A percentile compares a stretch with the other conserved stretches of the same genome.
Evolutionary conservation across 441 rosid genomes (phyloP).

Genomic region (Mallotus repandus): DNA sequence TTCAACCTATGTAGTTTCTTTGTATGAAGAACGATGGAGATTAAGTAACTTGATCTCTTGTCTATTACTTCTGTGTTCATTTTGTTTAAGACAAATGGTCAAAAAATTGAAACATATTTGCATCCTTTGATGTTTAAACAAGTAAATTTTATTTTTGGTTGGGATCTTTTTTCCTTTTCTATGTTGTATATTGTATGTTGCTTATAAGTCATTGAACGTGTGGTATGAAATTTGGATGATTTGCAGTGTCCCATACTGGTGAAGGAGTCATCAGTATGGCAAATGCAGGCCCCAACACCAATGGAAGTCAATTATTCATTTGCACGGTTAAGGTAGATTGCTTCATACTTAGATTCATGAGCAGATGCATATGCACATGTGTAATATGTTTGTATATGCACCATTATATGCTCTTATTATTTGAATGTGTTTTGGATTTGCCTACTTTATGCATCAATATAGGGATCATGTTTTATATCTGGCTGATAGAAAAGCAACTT

Average conservation of each 20-base stretch:
- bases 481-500: too few species aligned
- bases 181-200: neutral
- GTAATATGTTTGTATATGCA: neutral
- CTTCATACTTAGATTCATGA: neutral
- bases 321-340: conserved; percentile 76
- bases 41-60: neutral
- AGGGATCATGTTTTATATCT: neutral
- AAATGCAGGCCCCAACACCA: conserved; percentile 98
- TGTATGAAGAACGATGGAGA: neutral
- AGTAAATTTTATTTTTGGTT: neutral
- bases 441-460: neutral
- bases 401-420: neutral
- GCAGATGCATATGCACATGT: neutral
- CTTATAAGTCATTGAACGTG: neutral
- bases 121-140: neutral
- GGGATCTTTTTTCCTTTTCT: neutral
- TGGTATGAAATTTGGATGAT: conserved; percentile 23
- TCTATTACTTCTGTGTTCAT: neutral
- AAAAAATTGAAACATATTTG: neutral
- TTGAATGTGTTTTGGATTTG: neutral
- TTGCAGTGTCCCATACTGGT: conserved; percentile 84
- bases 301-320: conserved; percentile 96
- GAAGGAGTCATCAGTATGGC: conserved; percentile 98
- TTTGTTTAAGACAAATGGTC: neutral
- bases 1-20: neutral